Evolutionary conservation across 2,329 filamentous ascomycete species (phyloP), one percentile per base, ranked within the genome.

Genomic region (Colletotrichum theobromicola): DNA sequence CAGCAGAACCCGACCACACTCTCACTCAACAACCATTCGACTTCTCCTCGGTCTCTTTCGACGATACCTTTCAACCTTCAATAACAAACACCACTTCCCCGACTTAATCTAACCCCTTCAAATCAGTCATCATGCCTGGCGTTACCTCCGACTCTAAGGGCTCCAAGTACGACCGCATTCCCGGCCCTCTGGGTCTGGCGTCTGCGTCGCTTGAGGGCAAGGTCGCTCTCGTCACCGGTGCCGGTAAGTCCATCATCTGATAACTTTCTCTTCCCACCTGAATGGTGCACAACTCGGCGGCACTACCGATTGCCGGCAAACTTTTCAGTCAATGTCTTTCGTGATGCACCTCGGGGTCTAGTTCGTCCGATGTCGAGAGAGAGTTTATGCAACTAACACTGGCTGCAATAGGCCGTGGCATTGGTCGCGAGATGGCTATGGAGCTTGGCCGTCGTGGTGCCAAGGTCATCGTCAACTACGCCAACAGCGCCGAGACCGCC

Each of bases 181-280:
- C 84, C 8, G 84, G 84, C 7, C 83, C 84, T 69, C 79, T 85
- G 61, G 84, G 84, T 35, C 70, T 85, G 63, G 82, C 79, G 30
- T 85, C 84, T 46, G 84, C 84, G 88, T 95, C 93, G 64, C 90
- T 97, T 78, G 92, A 95, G 80, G 94, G 94, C 79, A 98, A 97
- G 84, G 91, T 97, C 53, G 94, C 94, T 77, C 94, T 98, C 75
- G 90, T 98, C 57, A 98, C 95, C 1, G 95, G 95, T 68, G 83
- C 84, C 74, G 84, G 84, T 85, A 80, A 60, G 84, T 82, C 34
- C 12, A 42, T 60, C 12, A 42, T 60, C 32, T 32, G 50, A 71
- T 65, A 21, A 21, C 10, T 13, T 46, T 2, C n/a, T 50, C 4
- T 46, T 7, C 26, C 16, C n/a, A n/a, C 30, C 67, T 32, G 60